Percentiles rank a stretch among this genome's conserved stretches.
These are phyloP conservation scores for Choiromyces venosus DNA, from an alignment of 495 filamentous ascomycete genomes.

Conservation along the genomic window DNA sequence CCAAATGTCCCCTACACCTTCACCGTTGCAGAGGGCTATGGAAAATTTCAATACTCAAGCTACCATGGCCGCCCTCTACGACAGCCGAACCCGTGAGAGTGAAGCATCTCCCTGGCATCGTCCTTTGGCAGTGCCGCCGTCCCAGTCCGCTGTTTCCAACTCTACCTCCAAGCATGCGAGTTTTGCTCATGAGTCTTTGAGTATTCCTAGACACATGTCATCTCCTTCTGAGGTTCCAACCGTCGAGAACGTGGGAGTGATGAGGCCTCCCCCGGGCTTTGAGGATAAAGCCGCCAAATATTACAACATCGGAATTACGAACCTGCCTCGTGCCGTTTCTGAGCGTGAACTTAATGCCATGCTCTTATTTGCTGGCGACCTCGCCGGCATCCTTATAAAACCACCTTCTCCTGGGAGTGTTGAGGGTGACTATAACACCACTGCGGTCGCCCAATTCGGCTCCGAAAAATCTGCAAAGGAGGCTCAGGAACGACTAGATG, in stretches of 20 bases:
- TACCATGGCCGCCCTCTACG: background rate
- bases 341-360: slow-evolving; percentile 36
- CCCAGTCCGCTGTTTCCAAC: slow-evolving; percentile 1
- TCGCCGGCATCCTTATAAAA: slow-evolving; percentile 27
- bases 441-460: slow-evolving; percentile 30
- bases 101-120: background rate
- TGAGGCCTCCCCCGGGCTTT: slow-evolving; percentile 31
- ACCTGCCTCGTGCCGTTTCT: slow-evolving; percentile 28
- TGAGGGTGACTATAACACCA: slow-evolving; percentile 13
- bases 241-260: slow-evolving; percentile 16
- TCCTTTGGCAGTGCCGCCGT: background rate
- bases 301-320: slow-evolving; percentile 32
- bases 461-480: slow-evolving; percentile 34
- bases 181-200: background rate
- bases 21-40: slow-evolving; percentile 1
- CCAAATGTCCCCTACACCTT: background rate
- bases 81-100: background rate
- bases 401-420: slow-evolving; percentile 9
- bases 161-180: background rate
- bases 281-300: slow-evolving; percentile 21
- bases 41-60: background rate
- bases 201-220: slow-evolving; percentile 30
- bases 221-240: slow-evolving; percentile 31
- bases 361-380: slow-evolving; percentile 33
- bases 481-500: slow-evolving; percentile 31